These are phyloP conservation scores for Knoxdaviesia proteae DNA, from an alignment of 2,329 filamentous ascomycete species.

Conservation along the genomic window DNA sequence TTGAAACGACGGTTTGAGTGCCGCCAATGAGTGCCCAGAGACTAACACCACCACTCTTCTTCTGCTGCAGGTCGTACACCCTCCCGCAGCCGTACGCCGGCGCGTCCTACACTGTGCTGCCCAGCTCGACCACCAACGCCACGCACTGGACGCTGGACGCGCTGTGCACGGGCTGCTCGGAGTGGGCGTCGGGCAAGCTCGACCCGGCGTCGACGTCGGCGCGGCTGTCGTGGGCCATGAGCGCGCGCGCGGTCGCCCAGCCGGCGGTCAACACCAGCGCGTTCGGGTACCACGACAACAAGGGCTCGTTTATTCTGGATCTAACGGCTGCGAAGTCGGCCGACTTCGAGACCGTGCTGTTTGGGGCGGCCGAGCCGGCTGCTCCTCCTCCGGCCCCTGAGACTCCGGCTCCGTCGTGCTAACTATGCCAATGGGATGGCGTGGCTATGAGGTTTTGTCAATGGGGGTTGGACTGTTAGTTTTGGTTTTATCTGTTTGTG, in stretches of 20 bases:
- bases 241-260: constrained; percentile 14
- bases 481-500: no score
- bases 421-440: no score
- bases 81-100: constrained; percentile 11
- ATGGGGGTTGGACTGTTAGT: no score
- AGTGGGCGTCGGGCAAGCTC: constrained; percentile 18
- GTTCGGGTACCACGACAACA: constrained; percentile 21
- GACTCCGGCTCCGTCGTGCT: no score
- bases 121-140: constrained; percentile 13
- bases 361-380: not conserved
- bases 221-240: constrained; percentile 19
- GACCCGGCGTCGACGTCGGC: constrained; percentile 13
- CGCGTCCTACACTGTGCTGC: constrained; percentile 13
- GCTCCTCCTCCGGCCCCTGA: no score
- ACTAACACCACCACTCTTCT: not conserved
- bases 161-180: constrained; percentile 18
- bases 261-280: constrained; percentile 13
- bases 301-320: constrained; percentile 19
- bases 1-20: not conserved
- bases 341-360: constrained; percentile 9
- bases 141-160: constrained; percentile 16
- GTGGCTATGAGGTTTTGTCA: no score
- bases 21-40: no score
- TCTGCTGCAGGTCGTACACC: constrained; percentile 13
- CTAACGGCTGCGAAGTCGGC: constrained; percentile 13